Conservation (phyloP, 768 basidiomycete species). For the Leccinum disarticulatum region DNA sequence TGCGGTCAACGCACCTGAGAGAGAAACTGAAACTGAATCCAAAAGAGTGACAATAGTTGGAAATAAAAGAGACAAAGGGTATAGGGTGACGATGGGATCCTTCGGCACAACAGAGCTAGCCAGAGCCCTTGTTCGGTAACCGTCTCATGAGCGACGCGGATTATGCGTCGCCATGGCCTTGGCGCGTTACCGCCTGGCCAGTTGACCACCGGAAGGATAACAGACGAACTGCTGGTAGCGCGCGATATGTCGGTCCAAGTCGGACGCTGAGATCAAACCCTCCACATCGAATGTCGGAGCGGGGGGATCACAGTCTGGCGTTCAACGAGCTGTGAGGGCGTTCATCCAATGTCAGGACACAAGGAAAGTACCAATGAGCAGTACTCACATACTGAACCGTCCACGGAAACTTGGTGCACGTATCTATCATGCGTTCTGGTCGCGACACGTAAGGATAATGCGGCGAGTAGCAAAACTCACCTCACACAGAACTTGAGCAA, state of each 20-base stretch:
- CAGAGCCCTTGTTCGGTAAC: neutral
- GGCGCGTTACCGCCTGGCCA: neutral
- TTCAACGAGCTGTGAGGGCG: constrained; percentile 42
- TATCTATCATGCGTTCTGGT: neutral
- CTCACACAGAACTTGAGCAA: neutral
- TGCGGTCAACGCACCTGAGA: neutral
- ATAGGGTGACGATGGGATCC: constrained; percentile 9
- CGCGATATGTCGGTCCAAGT: neutral
- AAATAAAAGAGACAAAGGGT: constrained; percentile 2
- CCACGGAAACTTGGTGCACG: neutral
- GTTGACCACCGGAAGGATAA: neutral
- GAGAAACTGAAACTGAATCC: neutral
- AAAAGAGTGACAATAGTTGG: constrained; percentile 1
- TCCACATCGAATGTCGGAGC: neutral
- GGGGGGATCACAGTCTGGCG: constrained; percentile 36
- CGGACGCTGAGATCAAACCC: neutral
- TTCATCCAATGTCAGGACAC: neutral
- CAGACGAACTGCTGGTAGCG: neutral
- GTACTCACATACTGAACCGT: constrained; percentile 57
- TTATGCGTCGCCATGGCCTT: neutral
- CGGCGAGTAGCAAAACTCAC: neutral
- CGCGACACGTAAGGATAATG: neutral
- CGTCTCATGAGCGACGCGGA: neutral
- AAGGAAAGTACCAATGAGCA: neutral
- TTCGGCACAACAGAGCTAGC: neutral